These are phyloP conservation scores for Umbelopsis vinacea DNA, from an alignment of 192 early-diverging fungal genomes.

Conservation along the genomic window DNA sequence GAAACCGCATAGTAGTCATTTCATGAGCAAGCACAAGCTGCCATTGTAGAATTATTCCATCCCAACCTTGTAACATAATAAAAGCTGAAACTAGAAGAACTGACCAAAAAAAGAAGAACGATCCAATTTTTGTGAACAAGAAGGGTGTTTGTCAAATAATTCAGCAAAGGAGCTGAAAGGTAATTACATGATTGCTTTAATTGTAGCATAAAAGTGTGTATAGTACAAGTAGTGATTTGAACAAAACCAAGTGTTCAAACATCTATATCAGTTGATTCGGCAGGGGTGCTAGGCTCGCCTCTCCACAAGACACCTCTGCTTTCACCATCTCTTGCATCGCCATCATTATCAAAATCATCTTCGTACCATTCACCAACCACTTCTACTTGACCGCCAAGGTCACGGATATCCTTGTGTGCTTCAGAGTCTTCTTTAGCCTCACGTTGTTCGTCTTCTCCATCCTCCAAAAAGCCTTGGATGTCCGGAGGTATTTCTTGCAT, in stretches of 20 bases:
- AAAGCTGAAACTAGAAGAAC: not conserved
- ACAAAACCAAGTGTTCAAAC: conserved; percentile 3
- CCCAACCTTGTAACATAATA: conserved; percentile 10
- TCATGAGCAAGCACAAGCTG: too few species aligned
- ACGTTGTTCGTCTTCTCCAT: conserved; percentile 58
- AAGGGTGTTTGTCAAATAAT: too few species aligned
- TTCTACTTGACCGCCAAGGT: conserved; percentile 18
- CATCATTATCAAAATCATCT: conserved; percentile 43
- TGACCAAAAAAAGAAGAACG: not conserved
- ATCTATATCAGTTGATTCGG: conserved; percentile 11
- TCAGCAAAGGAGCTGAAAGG: not conserved
- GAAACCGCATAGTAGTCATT: not conserved
- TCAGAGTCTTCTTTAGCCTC: conserved; percentile 48
- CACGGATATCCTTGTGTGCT: conserved; percentile 30
- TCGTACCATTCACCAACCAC: conserved; percentile 44
- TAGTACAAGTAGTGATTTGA: conserved; percentile 6
- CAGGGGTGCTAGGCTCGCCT: conserved; percentile 3
- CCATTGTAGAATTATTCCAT: conserved; percentile 13
- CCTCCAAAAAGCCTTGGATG: conserved; percentile 58
- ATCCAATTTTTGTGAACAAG: not conserved
- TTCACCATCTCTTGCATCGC: conserved; percentile 32
- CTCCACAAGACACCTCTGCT: conserved; percentile 9
- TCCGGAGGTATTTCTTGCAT: conserved; percentile 87
- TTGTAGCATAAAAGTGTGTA: not conserved
- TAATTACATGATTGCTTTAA: conserved; percentile 9